Base-by-base conservation (phyloP, 805 yeast species). In the Saccharomycopsis synnaedendra region DNA sequence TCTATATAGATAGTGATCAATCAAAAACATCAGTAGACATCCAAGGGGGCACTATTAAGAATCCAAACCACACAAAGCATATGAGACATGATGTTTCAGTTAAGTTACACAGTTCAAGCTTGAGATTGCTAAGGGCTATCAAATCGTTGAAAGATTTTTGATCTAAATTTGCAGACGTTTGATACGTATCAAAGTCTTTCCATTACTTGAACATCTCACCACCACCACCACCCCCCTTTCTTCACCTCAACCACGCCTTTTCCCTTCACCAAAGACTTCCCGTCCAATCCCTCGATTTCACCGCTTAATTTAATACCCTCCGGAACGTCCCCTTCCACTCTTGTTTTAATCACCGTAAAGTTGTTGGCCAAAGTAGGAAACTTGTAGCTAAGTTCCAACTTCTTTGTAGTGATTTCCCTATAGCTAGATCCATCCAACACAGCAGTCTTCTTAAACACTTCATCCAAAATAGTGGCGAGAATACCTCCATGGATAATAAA, bases 401-500 rank as follows among this genome's bases (percentile, higher is more conserved):
- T 59, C 38, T 58, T 58, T 5, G 49, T 42, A 37, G 46, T 49
- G 4, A 43, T 33, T 32, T 41, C 27, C 34, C 55, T 53, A 35
- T 56, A 56, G 33, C 49, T 67, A 57, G 53, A 59, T 35, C 51
- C 55, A 28, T 60, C 54, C 39, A 80, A 65, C 28, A 61, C 57
- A 9, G 67, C 76, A 49, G 72, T 67, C 45, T 80, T 70, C 54
- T 80, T 79, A 65, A 81, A 73, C 5, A 83, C 72, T 55, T 88
- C 95, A 58, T 86, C 93, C 47, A 87, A 65, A 1, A 88, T 66
- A 0, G 94, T 80, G 5, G 89, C 94, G 32, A 88, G 60, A 32
- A 89, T 75, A 0, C 97, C 97, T 3, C 97, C 97, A 60, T 88
- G 97, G 3, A 86, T 74, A 19, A 89, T 64, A 56, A 85, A 81